Evolutionary conservation across 257 asterid genomes (phyloP).

Genomic region (Solanum pennellii): DNA sequence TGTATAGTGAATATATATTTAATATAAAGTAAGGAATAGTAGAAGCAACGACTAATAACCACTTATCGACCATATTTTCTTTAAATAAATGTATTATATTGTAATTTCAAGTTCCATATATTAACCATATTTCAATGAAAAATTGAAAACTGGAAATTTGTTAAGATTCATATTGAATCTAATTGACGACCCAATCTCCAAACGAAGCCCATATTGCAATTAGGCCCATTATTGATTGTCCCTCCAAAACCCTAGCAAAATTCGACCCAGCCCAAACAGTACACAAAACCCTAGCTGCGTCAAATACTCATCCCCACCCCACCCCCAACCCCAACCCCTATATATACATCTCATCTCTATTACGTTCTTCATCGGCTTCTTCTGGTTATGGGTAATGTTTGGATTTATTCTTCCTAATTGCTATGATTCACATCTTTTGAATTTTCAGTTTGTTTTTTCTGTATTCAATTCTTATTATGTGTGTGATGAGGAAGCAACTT

Average conservation of each 20-base stretch:
- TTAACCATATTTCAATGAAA: neutral
- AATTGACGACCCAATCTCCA: neutral
- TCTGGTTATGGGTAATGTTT: neutral
- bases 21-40: too few relatives aligned
- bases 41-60: too few relatives aligned
- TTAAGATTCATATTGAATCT: neutral
- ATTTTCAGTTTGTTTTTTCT: neutral
- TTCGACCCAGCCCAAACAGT: neutral
- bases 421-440: neutral
- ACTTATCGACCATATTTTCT: neutral
- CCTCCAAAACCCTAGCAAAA: neutral
- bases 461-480: neutral
- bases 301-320: neutral
- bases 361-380: neutral
- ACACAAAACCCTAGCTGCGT: slow-evolving; percentile 2
- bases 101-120: neutral
- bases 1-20: too few relatives aligned
- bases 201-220: neutral
- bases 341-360: neutral
- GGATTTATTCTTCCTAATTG: neutral
- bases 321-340: neutral
- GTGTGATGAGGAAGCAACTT: slow-evolving; percentile 17
- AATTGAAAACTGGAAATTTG: neutral
- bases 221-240: neutral
- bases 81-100: too few relatives aligned